Conservation (phyloP, 2,329 filamentous ascomycete species). For the Penicillium sp. region DNA sequence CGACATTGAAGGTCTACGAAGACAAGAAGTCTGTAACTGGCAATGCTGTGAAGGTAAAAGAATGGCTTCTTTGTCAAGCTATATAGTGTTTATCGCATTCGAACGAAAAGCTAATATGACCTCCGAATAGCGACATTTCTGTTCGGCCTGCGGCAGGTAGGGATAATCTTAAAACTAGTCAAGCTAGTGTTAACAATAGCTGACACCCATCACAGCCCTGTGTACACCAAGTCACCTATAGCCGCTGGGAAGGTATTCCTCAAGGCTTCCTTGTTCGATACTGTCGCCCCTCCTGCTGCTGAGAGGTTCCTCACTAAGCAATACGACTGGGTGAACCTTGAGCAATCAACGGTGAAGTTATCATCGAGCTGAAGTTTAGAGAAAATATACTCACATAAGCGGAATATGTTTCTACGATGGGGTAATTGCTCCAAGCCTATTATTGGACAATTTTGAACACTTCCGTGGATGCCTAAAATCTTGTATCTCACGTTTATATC, state of each 20-base stretch:
- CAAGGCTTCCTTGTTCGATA: constrained; percentile 18
- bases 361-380: too few relatives aligned
- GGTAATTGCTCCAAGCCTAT: neutral
- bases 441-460: neutral
- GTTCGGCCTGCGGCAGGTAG: constrained; percentile 21
- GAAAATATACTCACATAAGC: neutral
- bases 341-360: neutral
- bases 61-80: neutral
- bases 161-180: neutral
- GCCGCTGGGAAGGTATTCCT: constrained; percentile 15
- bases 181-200: neutral
- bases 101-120: neutral
- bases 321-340: constrained; percentile 5
- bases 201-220: constrained; percentile 3
- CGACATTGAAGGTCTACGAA: constrained; percentile 10
- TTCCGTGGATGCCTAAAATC: too few relatives aligned
- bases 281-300: constrained; percentile 2
- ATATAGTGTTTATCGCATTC: neutral
- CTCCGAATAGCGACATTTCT: constrained; percentile 18
- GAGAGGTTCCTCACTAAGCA: constrained; percentile 12
- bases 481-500: neutral
- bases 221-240: constrained; percentile 11
- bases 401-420: neutral
- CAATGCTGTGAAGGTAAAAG: constrained; percentile 11
- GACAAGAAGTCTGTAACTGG: constrained; percentile 14